A percentile compares a stretch with the other conserved stretches of the same genome.
phyloP scores from a whole-genome alignment of 306 rosid species.

The Prinsepia uniflora region DNA sequence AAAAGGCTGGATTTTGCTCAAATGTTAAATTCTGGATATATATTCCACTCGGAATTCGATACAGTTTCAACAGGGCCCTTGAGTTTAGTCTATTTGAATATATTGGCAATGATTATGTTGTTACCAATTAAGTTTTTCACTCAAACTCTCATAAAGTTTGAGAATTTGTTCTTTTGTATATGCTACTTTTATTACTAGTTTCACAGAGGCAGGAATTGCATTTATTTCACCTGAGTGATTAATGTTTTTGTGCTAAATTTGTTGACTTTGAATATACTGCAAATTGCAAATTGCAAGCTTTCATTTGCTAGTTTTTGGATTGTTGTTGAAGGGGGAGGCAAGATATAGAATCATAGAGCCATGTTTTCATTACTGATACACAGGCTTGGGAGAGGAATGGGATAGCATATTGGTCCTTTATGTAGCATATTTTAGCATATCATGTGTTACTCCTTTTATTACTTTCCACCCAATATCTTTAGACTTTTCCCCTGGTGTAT shows the following conservation, averaged over 20 bases:
- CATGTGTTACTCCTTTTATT: not conserved
- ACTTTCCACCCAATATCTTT: not conserved
- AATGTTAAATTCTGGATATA: too few relatives aligned
- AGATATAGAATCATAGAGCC: conserved; percentile 40
- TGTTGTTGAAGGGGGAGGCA: conserved; percentile 45
- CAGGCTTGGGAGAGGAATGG: conserved; percentile 59
- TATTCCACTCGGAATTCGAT: not conserved
- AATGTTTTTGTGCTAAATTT: not conserved
- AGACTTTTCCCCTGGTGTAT: not conserved
- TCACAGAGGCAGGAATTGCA: not conserved
- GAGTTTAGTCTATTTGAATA: not conserved
- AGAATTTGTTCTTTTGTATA: not conserved
- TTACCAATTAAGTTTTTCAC: not conserved
- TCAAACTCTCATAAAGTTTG: not conserved
- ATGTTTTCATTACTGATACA: conserved; percentile 61
- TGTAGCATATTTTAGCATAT: not conserved
- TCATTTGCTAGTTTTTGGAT: conserved; percentile 2
- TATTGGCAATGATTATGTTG: not conserved
- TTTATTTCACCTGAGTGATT: not conserved
- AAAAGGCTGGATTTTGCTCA: too few relatives aligned
- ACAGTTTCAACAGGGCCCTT: not conserved
- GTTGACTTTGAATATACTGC: not conserved
- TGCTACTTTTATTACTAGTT: not conserved
- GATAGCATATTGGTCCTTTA: not conserved
- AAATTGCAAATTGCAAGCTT: conserved; percentile 10